Conservation (phyloP, 176 grass and related monocot genomes). For the Carex kokanica region DNA sequence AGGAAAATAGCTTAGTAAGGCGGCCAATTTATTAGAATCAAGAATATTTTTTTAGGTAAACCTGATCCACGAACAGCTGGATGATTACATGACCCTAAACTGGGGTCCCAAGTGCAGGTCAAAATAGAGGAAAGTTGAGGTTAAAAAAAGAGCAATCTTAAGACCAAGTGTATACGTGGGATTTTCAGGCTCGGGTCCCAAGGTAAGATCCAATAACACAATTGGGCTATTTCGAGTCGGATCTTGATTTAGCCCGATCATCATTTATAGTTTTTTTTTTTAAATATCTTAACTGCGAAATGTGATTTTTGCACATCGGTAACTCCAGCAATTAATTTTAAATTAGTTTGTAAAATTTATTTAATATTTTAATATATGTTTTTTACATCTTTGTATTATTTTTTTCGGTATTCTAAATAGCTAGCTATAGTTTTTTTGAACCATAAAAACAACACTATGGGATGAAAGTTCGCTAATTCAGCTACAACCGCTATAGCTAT, state of each 20-base stretch:
- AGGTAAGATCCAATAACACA: neutral
- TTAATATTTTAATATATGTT: too few species aligned
- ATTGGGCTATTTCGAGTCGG: neutral
- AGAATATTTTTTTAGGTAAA: neutral
- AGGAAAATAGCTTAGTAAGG: neutral
- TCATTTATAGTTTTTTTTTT: too few species aligned
- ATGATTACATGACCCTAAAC: neutral
- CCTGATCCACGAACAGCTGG: neutral
- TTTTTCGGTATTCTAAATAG: too few species aligned
- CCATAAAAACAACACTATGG: too few species aligned
- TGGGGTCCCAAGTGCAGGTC: neutral
- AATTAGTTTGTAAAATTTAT: too few species aligned
- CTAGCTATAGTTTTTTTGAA: too few species aligned
- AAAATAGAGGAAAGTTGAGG: neutral
- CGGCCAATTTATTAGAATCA: neutral
- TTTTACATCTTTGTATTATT: too few species aligned
- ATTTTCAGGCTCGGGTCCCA: neutral
- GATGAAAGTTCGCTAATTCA: too few species aligned
- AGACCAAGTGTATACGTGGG: neutral
- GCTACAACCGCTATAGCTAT: too few species aligned
- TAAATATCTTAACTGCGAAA: too few species aligned
- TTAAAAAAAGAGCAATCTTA: neutral
- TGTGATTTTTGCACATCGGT: too few species aligned
- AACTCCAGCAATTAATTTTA: too few species aligned
- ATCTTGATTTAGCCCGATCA: neutral